Conservation (phyloP, 768 basidiomycete species). For the Amyloporia xantha region DNA sequence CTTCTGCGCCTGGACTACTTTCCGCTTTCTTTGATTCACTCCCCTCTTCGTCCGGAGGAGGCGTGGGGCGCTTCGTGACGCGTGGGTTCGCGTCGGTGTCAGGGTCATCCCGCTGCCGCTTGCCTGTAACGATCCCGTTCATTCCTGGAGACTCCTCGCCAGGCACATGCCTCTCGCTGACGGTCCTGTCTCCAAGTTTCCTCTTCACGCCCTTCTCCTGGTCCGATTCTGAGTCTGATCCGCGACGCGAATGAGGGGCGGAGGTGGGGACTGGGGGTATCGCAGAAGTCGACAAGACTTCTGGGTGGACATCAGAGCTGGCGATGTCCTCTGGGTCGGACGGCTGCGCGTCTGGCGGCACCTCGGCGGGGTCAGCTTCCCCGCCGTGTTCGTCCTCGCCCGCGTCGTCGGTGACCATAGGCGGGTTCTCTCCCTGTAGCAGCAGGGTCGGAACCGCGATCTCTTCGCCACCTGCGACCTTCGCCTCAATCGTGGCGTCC, state of each 20-base stretch:
- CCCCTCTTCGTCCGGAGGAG: conserved; percentile 51
- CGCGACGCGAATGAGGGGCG: conserved; percentile 10
- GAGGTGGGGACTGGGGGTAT: neutral
- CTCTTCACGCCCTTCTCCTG: conserved; percentile 62
- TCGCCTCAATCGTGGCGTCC: neutral
- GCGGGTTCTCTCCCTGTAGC: conserved; percentile 15
- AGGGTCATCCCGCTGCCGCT: conserved; percentile 56
- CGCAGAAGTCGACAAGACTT: neutral
- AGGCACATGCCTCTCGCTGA: conserved; percentile 41
- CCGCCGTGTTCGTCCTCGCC: conserved; percentile 19
- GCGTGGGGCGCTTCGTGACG: conserved; percentile 45
- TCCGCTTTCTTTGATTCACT: conserved; percentile 5
- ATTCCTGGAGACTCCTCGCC: conserved; percentile 7
- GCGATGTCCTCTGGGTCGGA: conserved; percentile 8
- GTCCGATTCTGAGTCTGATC: conserved; percentile 26
- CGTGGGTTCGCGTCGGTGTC: conserved; percentile 56
- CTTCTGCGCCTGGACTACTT: neutral
- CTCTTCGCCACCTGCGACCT: neutral
- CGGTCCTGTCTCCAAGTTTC: conserved; percentile 60
- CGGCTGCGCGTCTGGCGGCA: conserved; percentile 16
- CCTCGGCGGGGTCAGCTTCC: conserved; percentile 20
- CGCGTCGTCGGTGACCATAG: conserved; percentile 13
- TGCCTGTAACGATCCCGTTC: conserved; percentile 27
- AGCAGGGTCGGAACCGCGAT: conserved; percentile 3
- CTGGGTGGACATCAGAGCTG: neutral